Evolutionary conservation across 2,329 filamentous ascomycete genomes (phyloP).

Genomic region (Hirsutella minnesotensis): DNA sequence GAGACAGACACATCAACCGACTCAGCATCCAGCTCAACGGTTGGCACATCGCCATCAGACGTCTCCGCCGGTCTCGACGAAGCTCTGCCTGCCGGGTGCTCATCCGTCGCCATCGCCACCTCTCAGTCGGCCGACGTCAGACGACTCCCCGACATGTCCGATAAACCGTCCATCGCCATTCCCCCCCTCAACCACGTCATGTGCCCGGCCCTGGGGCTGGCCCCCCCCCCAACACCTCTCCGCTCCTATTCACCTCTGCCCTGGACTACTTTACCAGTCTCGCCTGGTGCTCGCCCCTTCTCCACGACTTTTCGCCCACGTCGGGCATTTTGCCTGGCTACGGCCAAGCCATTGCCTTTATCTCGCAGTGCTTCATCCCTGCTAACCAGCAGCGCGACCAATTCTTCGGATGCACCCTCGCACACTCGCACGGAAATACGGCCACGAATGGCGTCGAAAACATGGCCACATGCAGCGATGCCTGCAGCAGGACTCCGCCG

Average conservation of each 20-base stretch:
- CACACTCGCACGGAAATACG: too few relatives aligned
- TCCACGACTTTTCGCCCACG: background rate
- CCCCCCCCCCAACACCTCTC: background rate
- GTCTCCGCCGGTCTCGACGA: too few relatives aligned
- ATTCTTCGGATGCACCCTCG: background rate
- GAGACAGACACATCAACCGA: too few relatives aligned
- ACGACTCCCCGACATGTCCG: too few relatives aligned
- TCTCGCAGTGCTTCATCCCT: background rate
- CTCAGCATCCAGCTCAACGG: too few relatives aligned
- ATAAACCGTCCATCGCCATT: too few relatives aligned
- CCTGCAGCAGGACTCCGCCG: background rate
- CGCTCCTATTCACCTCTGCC: background rate
- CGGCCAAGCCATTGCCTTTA: constrained; percentile 1
- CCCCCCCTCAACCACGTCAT: background rate
- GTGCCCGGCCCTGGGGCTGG: background rate
- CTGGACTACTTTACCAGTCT: background rate
- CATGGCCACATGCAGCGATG: background rate
- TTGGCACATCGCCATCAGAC: too few relatives aligned
- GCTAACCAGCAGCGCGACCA: background rate
- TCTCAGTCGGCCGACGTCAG: too few relatives aligned
- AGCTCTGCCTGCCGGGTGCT: too few relatives aligned
- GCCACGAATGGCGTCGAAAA: too few relatives aligned
- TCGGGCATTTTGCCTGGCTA: background rate
- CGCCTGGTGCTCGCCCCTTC: background rate
- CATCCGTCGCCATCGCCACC: background rate